Percentiles rank a stretch among this genome's conserved stretches.
Evolutionary conservation across 768 basidiomycete species (phyloP).

Genomic region (Suillus occidentalis): DNA sequence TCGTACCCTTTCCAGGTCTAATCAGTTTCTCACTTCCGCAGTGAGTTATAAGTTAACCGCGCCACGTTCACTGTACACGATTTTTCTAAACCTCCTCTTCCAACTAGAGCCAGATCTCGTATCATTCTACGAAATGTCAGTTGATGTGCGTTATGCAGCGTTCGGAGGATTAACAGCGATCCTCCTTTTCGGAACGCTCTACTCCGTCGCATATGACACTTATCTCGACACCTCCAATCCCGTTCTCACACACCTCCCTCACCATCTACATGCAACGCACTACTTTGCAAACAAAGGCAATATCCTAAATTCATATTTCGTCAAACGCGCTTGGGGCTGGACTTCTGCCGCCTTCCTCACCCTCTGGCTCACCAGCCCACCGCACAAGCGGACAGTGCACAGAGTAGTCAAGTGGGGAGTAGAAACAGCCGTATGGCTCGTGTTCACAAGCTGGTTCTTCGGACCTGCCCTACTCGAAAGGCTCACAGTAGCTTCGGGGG

Average conservation of each 20-base stretch:
- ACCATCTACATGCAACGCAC: constrained; percentile 59
- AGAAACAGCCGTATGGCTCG: constrained; percentile 67
- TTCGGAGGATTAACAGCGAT: constrained; percentile 45
- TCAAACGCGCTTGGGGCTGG: constrained; percentile 93
- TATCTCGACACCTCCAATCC: constrained; percentile 88
- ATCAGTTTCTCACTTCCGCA: too few species aligned
- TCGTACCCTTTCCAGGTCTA: too few species aligned
- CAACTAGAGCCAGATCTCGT: not conserved
- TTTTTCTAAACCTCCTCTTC: not conserved
- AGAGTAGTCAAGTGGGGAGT: constrained; percentile 54
- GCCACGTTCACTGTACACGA: not conserved
- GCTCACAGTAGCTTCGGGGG: constrained; percentile 64
- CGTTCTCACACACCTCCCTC: constrained; percentile 63
- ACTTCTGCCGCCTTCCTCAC: constrained; percentile 67
- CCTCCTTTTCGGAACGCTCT: constrained; percentile 60
- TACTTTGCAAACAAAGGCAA: constrained; percentile 85
- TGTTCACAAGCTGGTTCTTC: constrained; percentile 86
- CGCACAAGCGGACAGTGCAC: constrained; percentile 36
- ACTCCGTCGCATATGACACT: constrained; percentile 62
- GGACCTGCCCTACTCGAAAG: constrained; percentile 77
- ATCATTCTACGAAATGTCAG: not conserved
- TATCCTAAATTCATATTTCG: constrained; percentile 79
- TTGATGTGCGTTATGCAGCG: constrained; percentile 29
- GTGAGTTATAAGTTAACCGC: not conserved
- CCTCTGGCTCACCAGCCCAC: constrained; percentile 58